Evolutionary conservation across 805 yeast species (phyloP), one percentile per base, ranked within the genome.

Genomic region (Blastobotrys robertii): DNA sequence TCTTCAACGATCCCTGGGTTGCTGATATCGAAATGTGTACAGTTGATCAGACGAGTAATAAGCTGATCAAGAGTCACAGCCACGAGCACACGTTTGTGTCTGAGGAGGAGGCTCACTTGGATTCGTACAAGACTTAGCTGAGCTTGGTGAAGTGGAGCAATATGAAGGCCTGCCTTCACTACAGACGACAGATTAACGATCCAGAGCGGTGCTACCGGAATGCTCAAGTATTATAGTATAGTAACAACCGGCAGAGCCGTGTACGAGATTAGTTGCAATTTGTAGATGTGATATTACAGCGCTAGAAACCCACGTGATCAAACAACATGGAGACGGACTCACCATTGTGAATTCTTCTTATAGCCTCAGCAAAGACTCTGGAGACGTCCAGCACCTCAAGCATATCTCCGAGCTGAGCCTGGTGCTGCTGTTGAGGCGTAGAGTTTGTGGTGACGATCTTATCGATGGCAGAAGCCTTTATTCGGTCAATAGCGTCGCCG

Each of bases 261-360:
- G 14, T 30, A 8, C 14, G 33, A 30, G 33, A 30, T 4, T n/a
- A 4, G 14, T n/a, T 30, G 14, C 33, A 19, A n/a, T 14, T 13
- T 42, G 37, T 43, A 31, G 25, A 29, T 14, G 30, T 22, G 12
- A 29, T 31, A 7, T 37, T n/a, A n/a, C n/a, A n/a, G n/a, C n/a
- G n/a, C n/a, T 44, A 35, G 46, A 25, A 7, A 44, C 36, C 36
- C 36, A 38, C 34, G 53, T 84, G 88, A 55, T 87, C 96, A 65
- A 88, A 92, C 47, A 92, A 69, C 84, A 86, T 82, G 13, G 94
- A 81, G 12, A 92, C 95, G 11, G 90, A 79, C 67, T 92, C 99
- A 52, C 99, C 99, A 54, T 92, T 92, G 63, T 92, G 95, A 40
- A 92, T 90, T 62, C 99, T 74, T 60, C 99, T 73, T 37, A 92